These are phyloP conservation scores for Aschersonia sp. DNA, from an alignment of 2,329 filamentous ascomycete genomes.

Conservation along the genomic window DNA sequence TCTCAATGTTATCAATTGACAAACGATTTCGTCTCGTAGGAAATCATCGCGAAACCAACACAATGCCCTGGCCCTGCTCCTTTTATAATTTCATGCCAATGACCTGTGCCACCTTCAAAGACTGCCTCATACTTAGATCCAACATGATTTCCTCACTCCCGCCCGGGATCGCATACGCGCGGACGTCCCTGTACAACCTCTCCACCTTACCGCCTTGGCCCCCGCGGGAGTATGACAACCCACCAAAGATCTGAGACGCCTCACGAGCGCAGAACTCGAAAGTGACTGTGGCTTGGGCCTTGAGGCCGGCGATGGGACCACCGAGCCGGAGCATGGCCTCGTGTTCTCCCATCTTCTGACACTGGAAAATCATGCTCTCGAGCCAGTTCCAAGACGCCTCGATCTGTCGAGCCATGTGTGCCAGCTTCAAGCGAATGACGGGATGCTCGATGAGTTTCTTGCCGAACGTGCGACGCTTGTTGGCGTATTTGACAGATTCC, in stretches of 20 bases:
- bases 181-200: constrained; percentile 83
- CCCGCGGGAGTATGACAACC: constrained; percentile 78
- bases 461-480: constrained; percentile 94
- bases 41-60: too few species aligned
- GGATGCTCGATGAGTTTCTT: constrained; percentile 94
- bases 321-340: constrained; percentile 94
- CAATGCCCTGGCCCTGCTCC: background rate
- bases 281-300: constrained; percentile 84
- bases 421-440: constrained; percentile 93
- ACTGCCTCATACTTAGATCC: constrained; percentile 87
- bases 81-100: constrained; percentile 87
- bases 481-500: constrained; percentile 88
- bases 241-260: constrained; percentile 94
- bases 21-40: too few species aligned
- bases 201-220: constrained; percentile 95
- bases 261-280: constrained; percentile 98
- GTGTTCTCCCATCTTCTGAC: constrained; percentile 79
- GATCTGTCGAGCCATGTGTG: constrained; percentile 96
- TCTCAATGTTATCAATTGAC: too few species aligned
- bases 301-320: constrained; percentile 82
- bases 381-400: constrained; percentile 96
- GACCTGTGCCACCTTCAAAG: constrained; percentile 72
- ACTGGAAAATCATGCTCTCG: constrained; percentile 89
- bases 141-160: constrained; percentile 98
- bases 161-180: constrained; percentile 91